phyloP scores from a whole-genome alignment of 805 yeast genomes.

The Yarrowia divulgata region DNA sequence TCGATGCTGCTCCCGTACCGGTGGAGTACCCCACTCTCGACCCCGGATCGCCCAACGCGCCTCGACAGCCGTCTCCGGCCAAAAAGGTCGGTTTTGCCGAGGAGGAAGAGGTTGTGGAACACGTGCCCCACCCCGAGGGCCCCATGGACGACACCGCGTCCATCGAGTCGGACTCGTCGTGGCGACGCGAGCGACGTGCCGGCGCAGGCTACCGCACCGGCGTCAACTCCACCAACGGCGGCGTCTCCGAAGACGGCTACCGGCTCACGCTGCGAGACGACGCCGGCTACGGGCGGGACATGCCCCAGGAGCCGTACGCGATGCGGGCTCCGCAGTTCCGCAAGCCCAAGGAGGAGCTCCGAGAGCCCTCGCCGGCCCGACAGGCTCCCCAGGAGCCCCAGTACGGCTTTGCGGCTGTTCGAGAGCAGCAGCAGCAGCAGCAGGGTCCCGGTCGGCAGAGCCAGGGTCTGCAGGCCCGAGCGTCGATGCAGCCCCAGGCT shows the following conservation, averaged over 20 bases:
- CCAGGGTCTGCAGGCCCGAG: neutral
- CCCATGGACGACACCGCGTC: constrained; percentile 42
- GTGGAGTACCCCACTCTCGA: constrained; percentile 31
- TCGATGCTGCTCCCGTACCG: constrained; percentile 6
- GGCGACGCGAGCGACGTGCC: constrained; percentile 43
- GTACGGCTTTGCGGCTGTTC: constrained; percentile 28
- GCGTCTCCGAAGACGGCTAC: constrained; percentile 26
- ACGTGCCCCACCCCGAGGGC: constrained; percentile 36
- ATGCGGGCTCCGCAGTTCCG: constrained; percentile 38
- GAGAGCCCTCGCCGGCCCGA: constrained; percentile 1
- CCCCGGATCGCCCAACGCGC: constrained; percentile 27
- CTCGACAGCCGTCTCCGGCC: constrained; percentile 34
- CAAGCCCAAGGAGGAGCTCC: constrained; percentile 12
- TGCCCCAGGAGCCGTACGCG: constrained; percentile 35
- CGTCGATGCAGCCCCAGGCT: constrained; percentile 30
- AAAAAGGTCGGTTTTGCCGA: constrained; percentile 33
- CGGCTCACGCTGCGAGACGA: constrained; percentile 37
- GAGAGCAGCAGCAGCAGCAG: constrained; percentile 20
- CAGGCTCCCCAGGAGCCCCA: constrained; percentile 16
- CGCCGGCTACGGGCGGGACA: constrained; percentile 33
- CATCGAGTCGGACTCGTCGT: constrained; percentile 45
- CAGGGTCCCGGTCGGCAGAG: neutral
- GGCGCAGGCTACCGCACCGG: neutral
- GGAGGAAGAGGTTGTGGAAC: constrained; percentile 36
- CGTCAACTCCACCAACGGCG: constrained; percentile 31